Evolutionary conservation across 2,329 filamentous ascomycete species (phyloP).

Genomic region (Exophiala viscosa): DNA sequence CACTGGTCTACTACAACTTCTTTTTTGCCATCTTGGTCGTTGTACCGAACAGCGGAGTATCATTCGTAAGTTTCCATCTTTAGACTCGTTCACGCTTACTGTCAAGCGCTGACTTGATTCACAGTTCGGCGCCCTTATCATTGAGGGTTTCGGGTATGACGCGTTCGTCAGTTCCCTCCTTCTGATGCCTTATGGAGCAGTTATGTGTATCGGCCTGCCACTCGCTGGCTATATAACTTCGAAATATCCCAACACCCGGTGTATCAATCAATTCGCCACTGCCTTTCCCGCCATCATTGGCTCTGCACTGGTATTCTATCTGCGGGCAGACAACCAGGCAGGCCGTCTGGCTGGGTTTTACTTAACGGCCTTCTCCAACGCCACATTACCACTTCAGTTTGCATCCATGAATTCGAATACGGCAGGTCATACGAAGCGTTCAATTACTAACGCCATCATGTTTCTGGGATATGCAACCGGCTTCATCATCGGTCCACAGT

Average conservation of each 20-base stretch:
- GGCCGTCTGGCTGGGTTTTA: constrained; percentile 44
- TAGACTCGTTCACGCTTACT: not conserved
- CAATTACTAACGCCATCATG: constrained; percentile 44
- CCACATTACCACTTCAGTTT: constrained; percentile 34
- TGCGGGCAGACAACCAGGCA: constrained; percentile 37
- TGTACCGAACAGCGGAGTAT: constrained; percentile 40
- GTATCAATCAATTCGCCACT: constrained; percentile 32
- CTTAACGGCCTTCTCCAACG: constrained; percentile 42
- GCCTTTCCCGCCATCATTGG: constrained; percentile 46
- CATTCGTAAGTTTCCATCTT: constrained; percentile 6
- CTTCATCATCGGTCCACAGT: constrained; percentile 43
- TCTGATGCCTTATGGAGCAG: not conserved
- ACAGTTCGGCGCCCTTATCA: constrained; percentile 51
- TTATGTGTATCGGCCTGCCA: not conserved
- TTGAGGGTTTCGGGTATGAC: constrained; percentile 58
- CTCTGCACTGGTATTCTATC: constrained; percentile 35
- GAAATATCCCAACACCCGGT: not conserved
- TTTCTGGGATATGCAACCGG: constrained; percentile 41
- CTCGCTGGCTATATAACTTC: not conserved
- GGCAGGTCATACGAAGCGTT: constrained; percentile 49
- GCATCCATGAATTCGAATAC: constrained; percentile 42
- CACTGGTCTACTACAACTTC: constrained; percentile 63
- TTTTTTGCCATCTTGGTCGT: constrained; percentile 66
- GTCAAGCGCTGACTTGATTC: not conserved
- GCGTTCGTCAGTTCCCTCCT: not conserved